Base-by-base conservation (phyloP, 805 yeast species). In the Priceomyces haplophilus region DNA sequence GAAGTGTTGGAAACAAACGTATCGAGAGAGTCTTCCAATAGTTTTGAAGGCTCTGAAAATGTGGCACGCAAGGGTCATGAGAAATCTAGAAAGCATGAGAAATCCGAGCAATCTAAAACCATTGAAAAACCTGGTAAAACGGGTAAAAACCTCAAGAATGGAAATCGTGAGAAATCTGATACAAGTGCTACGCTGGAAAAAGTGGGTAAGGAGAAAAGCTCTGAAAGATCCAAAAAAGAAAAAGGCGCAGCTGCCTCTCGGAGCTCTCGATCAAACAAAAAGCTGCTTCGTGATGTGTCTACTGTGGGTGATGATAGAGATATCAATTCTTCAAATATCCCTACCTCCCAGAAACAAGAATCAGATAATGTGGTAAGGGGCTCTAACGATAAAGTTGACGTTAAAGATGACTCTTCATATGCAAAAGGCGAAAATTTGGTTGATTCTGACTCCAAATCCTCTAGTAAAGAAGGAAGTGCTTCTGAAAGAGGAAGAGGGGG, bases 401-500 rank as follows among this genome's bases (percentile, higher is more conserved):
- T 21, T 21, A 21, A 8, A 8, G 8, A 6, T 8, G 8, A 8
- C 8, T 21, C 24, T 7, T 8, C 8, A 8, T 7, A 21, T 21
- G 24, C 24, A 21, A 8, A 21, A 21, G 8, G 24, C 8, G 24
- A 21, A 21, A 21, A 21, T 7, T 7, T 21, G 8, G 24, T 8
- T 7, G 8, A 8, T 21, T 6, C 24, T 21, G 24, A 6, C 8
- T 21, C 24, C 6, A 8, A 21, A 21, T 21, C 8, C 24, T 21
- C 24, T 7, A 8, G 8, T 21, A 8, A 7, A 21, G 24, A 21
- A 21, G 6, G 8, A 21, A 21, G 24, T 12, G 20, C n/a, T 15
- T 23, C 34, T 7, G 24, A 34, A 39, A 24, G 43, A 38, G 51
- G 52, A 7, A 41, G 53, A 33, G 50, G 50, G 7, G 20, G 44